Evolutionary conservation across 345 rosid species (phyloP).

Genomic region (Lepidium aucheri): DNA sequence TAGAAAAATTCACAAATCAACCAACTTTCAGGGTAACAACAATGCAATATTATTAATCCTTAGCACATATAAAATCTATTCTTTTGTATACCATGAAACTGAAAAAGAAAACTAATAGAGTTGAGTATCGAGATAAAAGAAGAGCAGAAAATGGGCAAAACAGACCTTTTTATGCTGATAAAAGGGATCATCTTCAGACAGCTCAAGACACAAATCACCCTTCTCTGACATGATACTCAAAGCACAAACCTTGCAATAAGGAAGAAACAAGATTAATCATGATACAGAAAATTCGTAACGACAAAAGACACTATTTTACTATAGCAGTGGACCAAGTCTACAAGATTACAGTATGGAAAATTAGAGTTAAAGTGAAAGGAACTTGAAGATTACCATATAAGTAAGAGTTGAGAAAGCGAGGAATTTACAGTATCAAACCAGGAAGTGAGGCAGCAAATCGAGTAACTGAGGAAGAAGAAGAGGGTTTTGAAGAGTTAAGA

Average conservation of each 20-base stretch:
- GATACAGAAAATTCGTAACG: background rate
- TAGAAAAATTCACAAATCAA: too few species aligned
- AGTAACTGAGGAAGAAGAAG: background rate
- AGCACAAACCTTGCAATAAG: constrained; percentile 38
- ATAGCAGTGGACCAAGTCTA: constrained; percentile 1
- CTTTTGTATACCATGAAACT: background rate
- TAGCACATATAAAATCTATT: background rate
- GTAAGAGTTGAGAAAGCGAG: background rate
- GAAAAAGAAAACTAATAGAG: background rate
- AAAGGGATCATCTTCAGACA: constrained; percentile 45
- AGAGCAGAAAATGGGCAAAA: background rate
- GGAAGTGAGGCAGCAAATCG: background rate
- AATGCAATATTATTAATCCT: background rate
- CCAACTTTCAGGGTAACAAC: too few species aligned
- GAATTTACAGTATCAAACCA: background rate
- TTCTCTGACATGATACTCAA: constrained; percentile 19
- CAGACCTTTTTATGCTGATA: constrained; percentile 61
- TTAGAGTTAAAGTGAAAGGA: background rate
- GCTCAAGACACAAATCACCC: constrained; percentile 38
- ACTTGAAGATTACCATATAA: background rate
- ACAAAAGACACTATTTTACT: background rate
- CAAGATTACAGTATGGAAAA: background rate
- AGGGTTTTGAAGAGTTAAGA: background rate
- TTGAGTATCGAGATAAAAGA: background rate
- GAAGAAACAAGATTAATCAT: background rate